These are phyloP conservation scores for Leptoxyphium fumago DNA, from an alignment of 2,329 filamentous ascomycete genomes.

Conservation along the genomic window DNA sequence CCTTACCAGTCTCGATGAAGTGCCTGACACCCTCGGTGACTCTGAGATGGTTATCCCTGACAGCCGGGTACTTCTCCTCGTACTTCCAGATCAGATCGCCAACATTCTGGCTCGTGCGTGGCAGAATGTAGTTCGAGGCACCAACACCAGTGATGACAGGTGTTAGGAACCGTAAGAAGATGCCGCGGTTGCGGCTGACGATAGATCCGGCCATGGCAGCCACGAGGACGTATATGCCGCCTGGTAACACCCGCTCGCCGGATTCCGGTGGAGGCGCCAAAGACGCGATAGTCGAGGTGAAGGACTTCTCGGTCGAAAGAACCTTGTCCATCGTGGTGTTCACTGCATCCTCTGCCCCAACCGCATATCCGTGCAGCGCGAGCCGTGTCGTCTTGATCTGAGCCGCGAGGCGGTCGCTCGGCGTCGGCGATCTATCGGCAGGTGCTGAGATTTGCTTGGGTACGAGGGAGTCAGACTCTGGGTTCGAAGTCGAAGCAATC, in stretches of 20 bases:
- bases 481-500: conserved; percentile 8
- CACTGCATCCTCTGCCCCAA: conserved; percentile 62
- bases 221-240: conserved; percentile 81
- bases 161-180: conserved; percentile 61
- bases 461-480: not conserved
- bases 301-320: conserved; percentile 73
- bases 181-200: conserved; percentile 70
- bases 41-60: conserved; percentile 68
- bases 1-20: conserved; percentile 58
- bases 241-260: conserved; percentile 80
- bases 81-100: conserved; percentile 79
- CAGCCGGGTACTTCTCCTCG: conserved; percentile 71
- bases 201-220: conserved; percentile 92
- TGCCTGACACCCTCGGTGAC: conserved; percentile 54
- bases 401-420: conserved; percentile 74
- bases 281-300: conserved; percentile 77
- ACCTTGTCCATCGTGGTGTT: conserved; percentile 69
- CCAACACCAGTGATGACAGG: conserved; percentile 69
- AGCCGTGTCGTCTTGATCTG: conserved; percentile 71
- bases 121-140: conserved; percentile 72
- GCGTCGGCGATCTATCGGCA: conserved; percentile 43
- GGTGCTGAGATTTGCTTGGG: conserved; percentile 11
- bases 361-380: conserved; percentile 62
- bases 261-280: conserved; percentile 74
- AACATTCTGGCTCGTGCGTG: conserved; percentile 81